These are phyloP conservation scores for Auriscalpium microsporum DNA, from an alignment of 768 basidiomycete species.

Conservation along the genomic window DNA sequence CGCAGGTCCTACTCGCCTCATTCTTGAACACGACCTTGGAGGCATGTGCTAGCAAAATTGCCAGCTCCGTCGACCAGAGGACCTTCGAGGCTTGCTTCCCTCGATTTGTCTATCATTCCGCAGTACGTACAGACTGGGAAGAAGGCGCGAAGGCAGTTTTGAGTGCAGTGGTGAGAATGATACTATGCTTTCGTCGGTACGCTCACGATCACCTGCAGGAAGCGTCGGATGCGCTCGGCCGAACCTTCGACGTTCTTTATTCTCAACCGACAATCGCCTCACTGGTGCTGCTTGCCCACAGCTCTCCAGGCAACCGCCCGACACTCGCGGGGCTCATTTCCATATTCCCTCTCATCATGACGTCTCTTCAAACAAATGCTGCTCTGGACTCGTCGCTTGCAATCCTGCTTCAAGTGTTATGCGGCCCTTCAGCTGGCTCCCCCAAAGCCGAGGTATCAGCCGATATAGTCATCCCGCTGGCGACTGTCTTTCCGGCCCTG, in stretches of 20 bases:
- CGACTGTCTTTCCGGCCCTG: conserved; percentile 41
- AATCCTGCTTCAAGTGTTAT: conserved; percentile 35
- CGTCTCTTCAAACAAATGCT: conserved; percentile 44
- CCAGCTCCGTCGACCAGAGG: conserved; percentile 9
- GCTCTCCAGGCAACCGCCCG: not conserved
- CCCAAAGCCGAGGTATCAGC: conserved; percentile 24
- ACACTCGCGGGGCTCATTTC: conserved; percentile 13
- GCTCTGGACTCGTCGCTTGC: conserved; percentile 55
- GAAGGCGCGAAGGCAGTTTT: conserved; percentile 10
- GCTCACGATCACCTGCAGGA: not conserved
- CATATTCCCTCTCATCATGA: conserved; percentile 35
- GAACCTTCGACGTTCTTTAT: conserved; percentile 3
- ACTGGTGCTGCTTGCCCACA: conserved; percentile 11
- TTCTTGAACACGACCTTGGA: conserved; percentile 10
- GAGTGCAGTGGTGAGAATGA: conserved; percentile 9
- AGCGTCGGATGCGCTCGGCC: conserved; percentile 5
- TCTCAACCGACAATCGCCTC: conserved; percentile 9
- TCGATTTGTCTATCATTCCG: conserved; percentile 2
- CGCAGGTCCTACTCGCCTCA: conserved; percentile 8
- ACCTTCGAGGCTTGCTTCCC: conserved; percentile 11
- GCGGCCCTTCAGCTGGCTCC: conserved; percentile 9
- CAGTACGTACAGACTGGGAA: conserved; percentile 11
- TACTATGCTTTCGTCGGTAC: not conserved
- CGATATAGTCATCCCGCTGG: conserved; percentile 41
- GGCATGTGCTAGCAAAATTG: conserved; percentile 8